Conservation (phyloP, 1,284 basidiomycete genomes). For the Calocybe gambosa region DNA sequence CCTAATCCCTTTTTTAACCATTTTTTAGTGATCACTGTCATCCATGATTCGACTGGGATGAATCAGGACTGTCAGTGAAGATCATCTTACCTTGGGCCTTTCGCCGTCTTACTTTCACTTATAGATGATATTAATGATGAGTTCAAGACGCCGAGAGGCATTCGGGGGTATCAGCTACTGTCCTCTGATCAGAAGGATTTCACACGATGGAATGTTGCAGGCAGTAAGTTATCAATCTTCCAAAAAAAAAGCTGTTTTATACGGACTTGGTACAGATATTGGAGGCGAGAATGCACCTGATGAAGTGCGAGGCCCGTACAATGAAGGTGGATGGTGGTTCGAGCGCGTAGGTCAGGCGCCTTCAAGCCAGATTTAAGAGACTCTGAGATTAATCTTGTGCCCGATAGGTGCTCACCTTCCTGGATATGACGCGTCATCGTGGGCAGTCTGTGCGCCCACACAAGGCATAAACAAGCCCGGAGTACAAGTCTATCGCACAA, state of each 20-base stretch:
- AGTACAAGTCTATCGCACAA: conserved; percentile 38
- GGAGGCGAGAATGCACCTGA: conserved; percentile 30
- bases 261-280: conserved; percentile 18
- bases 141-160: conserved; percentile 38
- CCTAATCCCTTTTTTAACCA: too few relatives aligned
- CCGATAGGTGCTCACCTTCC: conserved; percentile 36
- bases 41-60: conserved; percentile 30
- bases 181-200: conserved; percentile 29
- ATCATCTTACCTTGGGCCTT: not conserved
- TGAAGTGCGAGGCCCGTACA: conserved; percentile 37
- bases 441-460: conserved; percentile 34
- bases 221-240: conserved; percentile 29
- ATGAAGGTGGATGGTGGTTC: conserved; percentile 47
- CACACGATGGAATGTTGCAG: conserved; percentile 42
- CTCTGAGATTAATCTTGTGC: not conserved
- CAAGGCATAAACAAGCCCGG: conserved; percentile 31
- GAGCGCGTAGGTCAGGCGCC: conserved; percentile 37
- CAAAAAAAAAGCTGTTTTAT: not conserved
- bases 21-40: conserved; percentile 26
- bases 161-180: conserved; percentile 37
- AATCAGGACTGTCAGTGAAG: conserved; percentile 27
- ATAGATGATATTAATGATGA: conserved; percentile 26
- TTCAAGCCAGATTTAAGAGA: not conserved
- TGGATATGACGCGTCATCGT: conserved; percentile 33
- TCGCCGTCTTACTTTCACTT: not conserved